Conservation (phyloP, 768 basidiomycete genomes). For the Chalciporus piperatus region DNA sequence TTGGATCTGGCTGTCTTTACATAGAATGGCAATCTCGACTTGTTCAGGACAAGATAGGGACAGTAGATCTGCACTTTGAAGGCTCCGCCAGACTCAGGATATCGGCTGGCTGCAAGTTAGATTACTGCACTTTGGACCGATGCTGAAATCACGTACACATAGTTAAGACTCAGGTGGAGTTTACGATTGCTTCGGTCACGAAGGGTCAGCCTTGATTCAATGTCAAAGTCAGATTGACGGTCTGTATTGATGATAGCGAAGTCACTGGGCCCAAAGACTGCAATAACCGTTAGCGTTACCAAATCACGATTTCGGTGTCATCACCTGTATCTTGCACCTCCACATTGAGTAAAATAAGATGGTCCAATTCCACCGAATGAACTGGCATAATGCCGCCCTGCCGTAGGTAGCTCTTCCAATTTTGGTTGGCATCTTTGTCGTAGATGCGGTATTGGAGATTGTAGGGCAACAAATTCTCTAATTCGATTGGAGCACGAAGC, state of each 20-base stretch:
- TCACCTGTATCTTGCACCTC: constrained; percentile 86
- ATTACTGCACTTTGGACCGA: background rate
- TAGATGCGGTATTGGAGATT: constrained; percentile 96
- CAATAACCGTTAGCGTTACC: background rate
- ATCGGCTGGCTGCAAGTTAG: constrained; percentile 45
- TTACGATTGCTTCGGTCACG: constrained; percentile 74
- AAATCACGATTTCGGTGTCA: background rate
- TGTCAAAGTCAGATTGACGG: constrained; percentile 82
- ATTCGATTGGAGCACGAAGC: constrained; percentile 88
- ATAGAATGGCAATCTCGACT: constrained; percentile 81
- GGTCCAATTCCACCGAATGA: constrained; percentile 89
- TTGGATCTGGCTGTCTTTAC: constrained; percentile 62
- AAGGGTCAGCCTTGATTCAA: constrained; percentile 69
- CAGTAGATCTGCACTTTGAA: constrained; percentile 95
- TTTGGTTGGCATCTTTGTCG: constrained; percentile 91
- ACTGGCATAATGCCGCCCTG: constrained; percentile 95
- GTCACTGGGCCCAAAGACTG: constrained; percentile 91
- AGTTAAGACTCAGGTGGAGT: constrained; percentile 81
- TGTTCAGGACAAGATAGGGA: constrained; percentile 89
- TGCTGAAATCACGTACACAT: constrained; percentile 60
- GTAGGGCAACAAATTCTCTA: constrained; percentile 94
- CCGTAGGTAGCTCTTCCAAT: constrained; percentile 91
- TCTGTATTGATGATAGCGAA: constrained; percentile 98
- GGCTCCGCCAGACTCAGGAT: constrained; percentile 89
- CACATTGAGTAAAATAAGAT: constrained; percentile 88